Base-by-base conservation (phyloP, 106 monocot species). In the Phalaenopsis aphrodite region DNA sequence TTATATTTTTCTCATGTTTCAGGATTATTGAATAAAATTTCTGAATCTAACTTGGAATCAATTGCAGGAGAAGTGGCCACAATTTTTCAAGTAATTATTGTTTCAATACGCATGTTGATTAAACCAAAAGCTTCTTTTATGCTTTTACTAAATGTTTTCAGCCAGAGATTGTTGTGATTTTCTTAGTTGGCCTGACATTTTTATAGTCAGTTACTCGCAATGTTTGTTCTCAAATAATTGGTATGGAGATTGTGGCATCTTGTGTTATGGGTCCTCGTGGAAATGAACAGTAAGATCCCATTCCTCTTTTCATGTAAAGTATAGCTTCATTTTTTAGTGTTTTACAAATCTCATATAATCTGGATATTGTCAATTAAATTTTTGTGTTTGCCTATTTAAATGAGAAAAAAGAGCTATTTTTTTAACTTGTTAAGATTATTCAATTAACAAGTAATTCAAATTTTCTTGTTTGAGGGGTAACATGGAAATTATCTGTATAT, bases 11-110 rank as follows among this genome's bases (percentile, higher is more conserved):
- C 24, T 42, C 12, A 61, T 55, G 42, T 76, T 46, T 76, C 81
- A 99, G 90, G 92, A 8, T 83, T 93, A 15, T 74, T 95, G n/a
- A 93, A 89, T 79, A 88, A 85, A 78, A 89, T 94, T 75, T 89
- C 86, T 37, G 90, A 89, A 79, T 90, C 90, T 15, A 99, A 93
- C 80, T 88, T 99, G 71, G 93, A 94, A 73, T 87, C 92, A 21
- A 87, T 93, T 81, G 85, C 94, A 30, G 76, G 83, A 72, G 94
- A 94, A 80, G 84, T 94, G 55, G 87, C 98, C 72, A 19, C 68
- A 21, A 84, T 99, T 15, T 94, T 94, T 86, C 85, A 83, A 73
- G 98, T 94, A 91, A 21, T 38, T 47, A 3, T 2, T 72, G 49
- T 12, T 49, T 76, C 57, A 21, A 11, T 41, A 23, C 6, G 3